Base-by-base conservation (phyloP, 2,329 filamentous ascomycete species). In the Diaporthe longicolla region DNA sequence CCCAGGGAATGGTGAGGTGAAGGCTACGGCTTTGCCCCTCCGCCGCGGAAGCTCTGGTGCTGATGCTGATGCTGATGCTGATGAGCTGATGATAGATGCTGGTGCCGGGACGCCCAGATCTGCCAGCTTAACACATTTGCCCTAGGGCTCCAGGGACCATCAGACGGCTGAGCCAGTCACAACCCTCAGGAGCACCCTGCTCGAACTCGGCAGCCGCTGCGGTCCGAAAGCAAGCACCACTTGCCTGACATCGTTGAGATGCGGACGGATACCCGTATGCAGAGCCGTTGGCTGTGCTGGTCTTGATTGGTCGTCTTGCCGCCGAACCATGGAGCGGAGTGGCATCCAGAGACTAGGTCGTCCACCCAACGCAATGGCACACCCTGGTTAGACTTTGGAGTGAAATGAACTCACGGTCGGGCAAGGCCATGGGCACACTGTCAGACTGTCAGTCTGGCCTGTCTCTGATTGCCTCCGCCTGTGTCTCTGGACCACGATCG, bases 261-360 rank as follows among this genome's bases (percentile, higher is more conserved):
- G 61, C 69, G 58, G 58, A 65, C 59, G 65, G 66, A 48, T 59
- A 63, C 54, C 63, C 58, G 57, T 66, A 57, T 66, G 57, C 66
- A 70, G 35, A 43, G 59, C 45, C 55, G 55, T 63, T 59, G 58
- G 70, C 48, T 43, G 63, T 37, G 48, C 40, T 29, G 57, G 26
- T 43, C 57, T 69, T 78, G 77, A 79, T 79, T 79, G 78, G 78
- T 71, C 74, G 50, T 68, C 24, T 73, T 75, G 66, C 71, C 74
- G 74, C 74, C 74, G 70, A 54, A 63, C 63, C 63, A 68, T 37
- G 45, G 21, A 68, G 15, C 48, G 37, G 45, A 71, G 70, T 71
- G 45, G 26, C 70, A 71, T 71, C 29, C 48, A 37, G 35, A 71
- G 70, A 70, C 48, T 24, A 61, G 43, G 24, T 29, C 58, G 69